Evolutionary conservation across 2,329 filamentous ascomycete species (phyloP), one percentile per base, ranked within the genome.

Genomic region (Aspergillus clavatus): DNA sequence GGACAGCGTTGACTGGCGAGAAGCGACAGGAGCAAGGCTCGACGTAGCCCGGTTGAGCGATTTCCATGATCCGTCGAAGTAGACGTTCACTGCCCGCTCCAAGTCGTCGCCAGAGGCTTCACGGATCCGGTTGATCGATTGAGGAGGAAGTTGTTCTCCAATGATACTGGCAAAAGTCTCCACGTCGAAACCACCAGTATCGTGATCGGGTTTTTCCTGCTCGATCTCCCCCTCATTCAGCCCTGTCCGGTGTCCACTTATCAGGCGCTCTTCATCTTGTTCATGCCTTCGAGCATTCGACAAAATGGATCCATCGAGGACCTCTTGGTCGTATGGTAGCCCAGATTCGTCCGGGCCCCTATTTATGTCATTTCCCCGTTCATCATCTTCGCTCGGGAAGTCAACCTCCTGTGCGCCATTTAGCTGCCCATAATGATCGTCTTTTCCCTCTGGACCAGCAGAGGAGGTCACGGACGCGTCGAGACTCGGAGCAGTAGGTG

Each of bases 61-160:
- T 49, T 74, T 76, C 80, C 79, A 83, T 5, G 80, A 81, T 18
- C 81, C 81, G 56, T 84, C 81, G 28, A 83, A 73, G 56, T 80
- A 84, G 47, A 83, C 72, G 59, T 84, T 83, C 54, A 84, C 78
- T 36, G 82, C 80, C 55, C 73, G 71, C 58, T 83, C 76, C 19
- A 82, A 68, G 59, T 82, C 71, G 48, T 72, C 72, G 29, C 72
- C 73, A 40, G 78, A 75, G 6, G 59, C 70, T 26, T 70, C 60
- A 49, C 73, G 73, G 37, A 84, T 67, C 40, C 65, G 73, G 19
- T 68, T 52, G 21, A 82, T 57, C 0, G 71, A 71, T 12, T 71
- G 59, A 4, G 53, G 37, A 5, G 75, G 59, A 3, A 81, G 64
- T 27, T 71, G 57, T 43, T 76, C 71, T 22, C 80, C 81, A n/a